Percentiles rank a stretch among this genome's conserved stretches.
Conservation (phyloP, 2,329 filamentous ascomycete genomes). For the Arthrobotrys musiformis region DNA sequence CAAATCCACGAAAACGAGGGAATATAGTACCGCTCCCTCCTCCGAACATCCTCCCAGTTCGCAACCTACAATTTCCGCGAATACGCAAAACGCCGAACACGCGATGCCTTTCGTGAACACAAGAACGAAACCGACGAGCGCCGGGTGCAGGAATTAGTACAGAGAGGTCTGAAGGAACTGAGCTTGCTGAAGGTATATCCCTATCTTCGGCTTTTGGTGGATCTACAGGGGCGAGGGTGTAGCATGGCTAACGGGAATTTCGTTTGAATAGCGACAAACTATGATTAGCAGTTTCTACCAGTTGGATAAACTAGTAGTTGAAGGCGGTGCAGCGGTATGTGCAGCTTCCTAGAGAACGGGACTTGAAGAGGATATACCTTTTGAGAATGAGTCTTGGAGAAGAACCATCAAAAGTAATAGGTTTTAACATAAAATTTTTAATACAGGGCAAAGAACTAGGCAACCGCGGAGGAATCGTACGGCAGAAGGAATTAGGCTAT, state of each 20-base stretch:
- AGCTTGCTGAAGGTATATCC: slow-evolving; percentile 84
- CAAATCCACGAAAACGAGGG: no score
- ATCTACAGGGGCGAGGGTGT: not conserved
- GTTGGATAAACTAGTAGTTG: slow-evolving; percentile 88
- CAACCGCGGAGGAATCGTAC: slow-evolving; percentile 73
- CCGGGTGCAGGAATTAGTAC: slow-evolving; percentile 85
- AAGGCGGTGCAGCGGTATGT: slow-evolving; percentile 81
- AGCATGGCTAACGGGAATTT: not conserved
- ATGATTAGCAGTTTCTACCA: slow-evolving; percentile 95
- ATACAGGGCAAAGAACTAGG: slow-evolving; percentile 74
- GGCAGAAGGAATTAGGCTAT: slow-evolving; percentile 78
- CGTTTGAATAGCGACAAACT: slow-evolving; percentile 80
- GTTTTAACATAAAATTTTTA: slow-evolving; percentile 48
- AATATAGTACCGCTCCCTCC: slow-evolving; percentile 84
- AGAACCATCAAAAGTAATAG: slow-evolving; percentile 47
- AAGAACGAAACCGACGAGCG: slow-evolving; percentile 77
- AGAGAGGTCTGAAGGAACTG: slow-evolving; percentile 86
- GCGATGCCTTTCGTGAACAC: slow-evolving; percentile 88
- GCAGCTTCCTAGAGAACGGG: slow-evolving; percentile 29
- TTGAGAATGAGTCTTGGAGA: not conserved
- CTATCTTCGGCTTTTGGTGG: not conserved
- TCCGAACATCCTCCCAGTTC: slow-evolving; percentile 87
- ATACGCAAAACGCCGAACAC: slow-evolving; percentile 89
- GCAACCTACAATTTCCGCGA: slow-evolving; percentile 97
- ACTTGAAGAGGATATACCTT: not conserved